phyloP scores from a whole-genome alignment of 2,329 filamentous ascomycete genomes.

The Fusarium sp. region DNA sequence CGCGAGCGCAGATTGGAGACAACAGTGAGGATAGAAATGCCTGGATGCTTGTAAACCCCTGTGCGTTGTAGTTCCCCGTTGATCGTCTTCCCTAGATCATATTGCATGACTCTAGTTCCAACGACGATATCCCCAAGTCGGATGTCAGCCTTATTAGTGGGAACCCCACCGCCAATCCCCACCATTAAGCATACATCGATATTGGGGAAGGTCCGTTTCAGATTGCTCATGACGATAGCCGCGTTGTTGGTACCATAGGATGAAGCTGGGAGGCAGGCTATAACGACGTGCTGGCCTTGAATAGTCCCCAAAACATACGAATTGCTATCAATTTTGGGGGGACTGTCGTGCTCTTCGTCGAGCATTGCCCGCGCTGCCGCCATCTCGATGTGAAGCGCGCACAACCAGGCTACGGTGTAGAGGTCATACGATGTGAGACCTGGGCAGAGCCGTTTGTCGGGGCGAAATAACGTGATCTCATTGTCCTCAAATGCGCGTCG shows the following conservation, averaged over 20 bases:
- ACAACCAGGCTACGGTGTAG: conserved; percentile 50
- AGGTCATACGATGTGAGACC: accelerated
- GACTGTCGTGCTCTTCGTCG: conserved; percentile 37
- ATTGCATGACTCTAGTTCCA: conserved; percentile 43
- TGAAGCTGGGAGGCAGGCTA: conserved; percentile 40
- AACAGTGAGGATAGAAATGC: accelerated
- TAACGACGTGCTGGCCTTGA: conserved; percentile 39
- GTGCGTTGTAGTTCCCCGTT: accelerated
- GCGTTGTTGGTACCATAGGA: conserved; percentile 44
- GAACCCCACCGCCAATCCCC: conserved; percentile 41
- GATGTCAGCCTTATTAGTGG: conserved; percentile 36
- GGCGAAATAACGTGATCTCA: accelerated
- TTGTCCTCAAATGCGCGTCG: accelerated
- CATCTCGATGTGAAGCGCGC: conserved; percentile 44
- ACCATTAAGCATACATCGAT: conserved; percentile 40
- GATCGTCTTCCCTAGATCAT: conserved; percentile 38
- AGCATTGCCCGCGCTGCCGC: conserved; percentile 48
- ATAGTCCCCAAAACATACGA: conserved; percentile 42
- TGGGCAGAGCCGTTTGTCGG: accelerated
- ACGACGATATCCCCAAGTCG: conserved; percentile 48
- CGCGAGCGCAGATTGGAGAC: background rate
- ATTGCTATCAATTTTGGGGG: conserved; percentile 39
- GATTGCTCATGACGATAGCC: conserved; percentile 38
- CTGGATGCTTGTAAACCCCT: background rate
- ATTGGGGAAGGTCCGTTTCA: conserved; percentile 57